phyloP scores from a whole-genome alignment of 495 filamentous ascomycete genomes.

The Friedmanniomyces endolithicus region DNA sequence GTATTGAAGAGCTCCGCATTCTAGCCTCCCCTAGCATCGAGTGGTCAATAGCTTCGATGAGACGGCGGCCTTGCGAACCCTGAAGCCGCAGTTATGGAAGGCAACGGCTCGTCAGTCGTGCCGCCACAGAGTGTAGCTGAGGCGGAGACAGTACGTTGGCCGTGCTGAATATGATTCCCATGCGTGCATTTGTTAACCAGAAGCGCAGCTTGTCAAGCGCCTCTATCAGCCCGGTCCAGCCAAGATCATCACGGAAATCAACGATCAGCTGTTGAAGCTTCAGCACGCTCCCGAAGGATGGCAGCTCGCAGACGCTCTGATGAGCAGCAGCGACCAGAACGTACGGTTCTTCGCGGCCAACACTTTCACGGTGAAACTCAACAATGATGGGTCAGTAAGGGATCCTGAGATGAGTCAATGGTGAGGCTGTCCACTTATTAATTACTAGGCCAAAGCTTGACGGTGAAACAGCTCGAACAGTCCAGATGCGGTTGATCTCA shows the following conservation, averaged over 20 bases:
- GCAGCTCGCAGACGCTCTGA: slow-evolving; percentile 65
- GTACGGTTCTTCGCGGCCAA: slow-evolving; percentile 88
- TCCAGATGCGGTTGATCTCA: slow-evolving; percentile 6
- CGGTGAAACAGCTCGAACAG: slow-evolving; percentile 7
- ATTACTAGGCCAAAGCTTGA: slow-evolving; percentile 10
- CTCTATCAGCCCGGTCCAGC: slow-evolving; percentile 60
- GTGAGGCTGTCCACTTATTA: slow-evolving; percentile 13
- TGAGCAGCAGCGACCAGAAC: slow-evolving; percentile 51
- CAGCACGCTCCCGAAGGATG: slow-evolving; percentile 72
- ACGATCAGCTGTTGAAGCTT: slow-evolving; percentile 61
- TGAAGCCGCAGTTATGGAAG: not conserved
- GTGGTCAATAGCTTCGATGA: not conserved
- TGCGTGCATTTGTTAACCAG: not conserved
- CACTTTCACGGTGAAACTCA: slow-evolving; percentile 86
- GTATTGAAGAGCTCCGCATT: too few relatives aligned
- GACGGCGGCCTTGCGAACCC: not conserved
- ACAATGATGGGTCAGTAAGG: slow-evolving; percentile 46
- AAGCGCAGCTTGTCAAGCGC: slow-evolving; percentile 24
- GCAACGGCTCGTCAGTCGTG: not conserved
- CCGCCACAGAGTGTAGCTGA: slow-evolving; percentile 12
- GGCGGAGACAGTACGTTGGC: slow-evolving; percentile 1
- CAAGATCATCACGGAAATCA: slow-evolving; percentile 50
- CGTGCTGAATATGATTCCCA: not conserved
- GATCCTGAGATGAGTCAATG: slow-evolving; percentile 15
- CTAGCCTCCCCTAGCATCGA: not conserved